Conservation (phyloP, 345 rosid genomes). For the Populus euphratica region DNA sequence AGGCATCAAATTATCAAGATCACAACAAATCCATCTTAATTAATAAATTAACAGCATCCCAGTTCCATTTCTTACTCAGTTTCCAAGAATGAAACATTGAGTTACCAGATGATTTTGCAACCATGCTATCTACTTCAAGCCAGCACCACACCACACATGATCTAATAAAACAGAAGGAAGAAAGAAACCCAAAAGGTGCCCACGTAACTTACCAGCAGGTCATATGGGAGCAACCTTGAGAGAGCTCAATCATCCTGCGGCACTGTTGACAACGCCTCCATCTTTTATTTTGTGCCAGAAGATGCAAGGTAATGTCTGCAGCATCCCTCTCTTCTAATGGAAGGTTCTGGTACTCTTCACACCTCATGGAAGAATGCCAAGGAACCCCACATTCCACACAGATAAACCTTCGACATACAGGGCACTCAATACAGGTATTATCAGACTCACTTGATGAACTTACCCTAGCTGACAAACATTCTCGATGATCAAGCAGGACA, state of each 20-base stretch:
- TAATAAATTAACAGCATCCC: background rate
- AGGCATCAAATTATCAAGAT: background rate
- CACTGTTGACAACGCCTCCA: slow-evolving; percentile 96
- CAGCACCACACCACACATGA: background rate
- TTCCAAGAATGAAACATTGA: background rate
- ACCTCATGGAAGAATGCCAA: slow-evolving; percentile 84
- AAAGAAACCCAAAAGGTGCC: background rate
- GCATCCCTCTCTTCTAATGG: slow-evolving; percentile 84
- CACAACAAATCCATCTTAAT: background rate
- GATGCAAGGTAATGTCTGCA: slow-evolving; percentile 76
- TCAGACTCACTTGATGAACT: slow-evolving; percentile 78
- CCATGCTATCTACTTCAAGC: background rate
- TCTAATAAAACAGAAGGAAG: background rate
- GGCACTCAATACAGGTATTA: slow-evolving; percentile 72
- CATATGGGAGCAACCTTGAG: slow-evolving; percentile 95
- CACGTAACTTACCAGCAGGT: slow-evolving; percentile 70
- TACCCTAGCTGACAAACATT: slow-evolving; percentile 63
- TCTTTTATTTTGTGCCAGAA: slow-evolving; percentile 71
- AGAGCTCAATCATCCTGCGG: slow-evolving; percentile 84
- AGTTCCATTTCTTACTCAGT: background rate
- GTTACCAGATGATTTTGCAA: background rate
- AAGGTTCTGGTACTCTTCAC: slow-evolving; percentile 83
- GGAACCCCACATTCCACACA: slow-evolving; percentile 90
- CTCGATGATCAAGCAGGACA: slow-evolving; percentile 64
- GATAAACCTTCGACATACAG: slow-evolving; percentile 77